Percentiles rank a stretch among this genome's conserved stretches.
Evolutionary conservation across 176 grass and related monocot species (phyloP).

Genomic region (Raddia distichophylla): DNA sequence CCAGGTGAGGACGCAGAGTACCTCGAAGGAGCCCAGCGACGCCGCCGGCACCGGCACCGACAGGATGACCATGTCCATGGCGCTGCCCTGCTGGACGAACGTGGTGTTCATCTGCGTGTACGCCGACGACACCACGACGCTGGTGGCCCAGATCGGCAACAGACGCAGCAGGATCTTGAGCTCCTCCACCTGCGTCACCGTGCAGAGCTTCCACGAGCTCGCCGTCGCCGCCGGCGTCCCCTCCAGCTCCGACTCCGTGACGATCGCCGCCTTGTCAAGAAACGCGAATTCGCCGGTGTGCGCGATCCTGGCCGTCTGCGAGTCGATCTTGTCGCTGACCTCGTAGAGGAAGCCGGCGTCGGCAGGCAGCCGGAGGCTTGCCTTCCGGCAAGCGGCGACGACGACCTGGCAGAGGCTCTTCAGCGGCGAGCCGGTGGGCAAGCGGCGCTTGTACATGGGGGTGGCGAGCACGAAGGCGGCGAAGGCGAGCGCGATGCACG

Average conservation of each 20-base stretch:
- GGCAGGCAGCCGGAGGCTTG: constrained; percentile 9
- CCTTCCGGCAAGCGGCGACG: constrained; percentile 56
- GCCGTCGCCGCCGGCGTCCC: constrained; percentile 22
- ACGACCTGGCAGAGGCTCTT: constrained; percentile 63
- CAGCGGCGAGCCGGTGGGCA: constrained; percentile 63
- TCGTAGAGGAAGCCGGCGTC: constrained; percentile 54
- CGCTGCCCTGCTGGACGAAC: constrained; percentile 74
- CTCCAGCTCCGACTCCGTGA: constrained; percentile 53
- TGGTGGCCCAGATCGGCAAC: constrained; percentile 62
- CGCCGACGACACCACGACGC: constrained; percentile 58
- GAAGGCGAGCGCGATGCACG: constrained; percentile 64
- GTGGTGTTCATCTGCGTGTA: constrained; percentile 80
- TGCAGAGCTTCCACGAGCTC: constrained; percentile 58
- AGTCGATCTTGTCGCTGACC: constrained; percentile 47
- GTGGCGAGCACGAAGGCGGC: constrained; percentile 58
- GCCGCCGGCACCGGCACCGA: constrained; percentile 60
- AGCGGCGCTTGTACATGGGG: constrained; percentile 53
- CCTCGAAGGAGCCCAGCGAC: constrained; percentile 65
- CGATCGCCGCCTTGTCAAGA: constrained; percentile 62
- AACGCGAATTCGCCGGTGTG: constrained; percentile 63
- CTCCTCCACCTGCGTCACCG: constrained; percentile 91
- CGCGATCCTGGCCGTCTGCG: constrained; percentile 42
- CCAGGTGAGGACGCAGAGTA: constrained; percentile 60
- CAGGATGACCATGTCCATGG: constrained; percentile 58
- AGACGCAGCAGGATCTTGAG: constrained; percentile 70